Evolutionary conservation across 2,329 filamentous ascomycete genomes (phyloP), one percentile per base, ranked within the genome.

Genomic region (Nemania diffusa): DNA sequence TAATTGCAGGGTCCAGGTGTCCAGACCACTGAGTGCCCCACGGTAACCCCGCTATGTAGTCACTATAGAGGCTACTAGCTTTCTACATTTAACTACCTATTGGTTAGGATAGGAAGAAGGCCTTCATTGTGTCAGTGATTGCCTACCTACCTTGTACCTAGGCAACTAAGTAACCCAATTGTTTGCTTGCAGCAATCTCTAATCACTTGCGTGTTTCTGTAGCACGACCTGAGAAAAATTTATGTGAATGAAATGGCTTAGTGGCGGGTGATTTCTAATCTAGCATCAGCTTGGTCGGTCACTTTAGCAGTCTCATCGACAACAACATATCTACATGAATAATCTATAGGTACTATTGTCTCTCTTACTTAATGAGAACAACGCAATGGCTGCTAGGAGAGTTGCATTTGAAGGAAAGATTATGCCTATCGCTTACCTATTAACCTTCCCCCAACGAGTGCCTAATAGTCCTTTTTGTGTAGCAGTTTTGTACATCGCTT

Each of bases 11-110:
- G 62, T 24, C 15, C 17, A 17, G 53, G 11, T n/a, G 55, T 34
- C 44, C 17, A 58, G 55, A 58, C 32, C 17, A 34, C 15, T 32
- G 34, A 22, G 15, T 50, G 51, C 57, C 57, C 63, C 63, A 57
- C 57, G 51, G 29, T 52, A 40, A 57, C 63, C 63, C 63, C 63
- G 22, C 57, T 50, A 34, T 50, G n/a, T 6, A 48, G 48, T 7
- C 44, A 11, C 42, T 51, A 24, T 17, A n/a, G n/a, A n/a, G n/a
- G n/a, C n/a, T n/a, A n/a, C n/a, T 58, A 5, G 26, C 11, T 4
- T 46, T 15, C 5, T 40, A 15, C 34, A 40, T 40, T 40, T 13
- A 40, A 3, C 11, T 15, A n/a, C n/a, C n/a, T n/a, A n/a, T n/a
- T n/a, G n/a, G n/a, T n/a, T n/a, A n/a, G n/a, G n/a, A n/a, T 13